A percentile compares a stretch with the other conserved stretches of the same genome.
These are phyloP conservation scores for Cladosporium velox DNA, from an alignment of 2,329 filamentous ascomycete genomes.

Conservation along the genomic window DNA sequence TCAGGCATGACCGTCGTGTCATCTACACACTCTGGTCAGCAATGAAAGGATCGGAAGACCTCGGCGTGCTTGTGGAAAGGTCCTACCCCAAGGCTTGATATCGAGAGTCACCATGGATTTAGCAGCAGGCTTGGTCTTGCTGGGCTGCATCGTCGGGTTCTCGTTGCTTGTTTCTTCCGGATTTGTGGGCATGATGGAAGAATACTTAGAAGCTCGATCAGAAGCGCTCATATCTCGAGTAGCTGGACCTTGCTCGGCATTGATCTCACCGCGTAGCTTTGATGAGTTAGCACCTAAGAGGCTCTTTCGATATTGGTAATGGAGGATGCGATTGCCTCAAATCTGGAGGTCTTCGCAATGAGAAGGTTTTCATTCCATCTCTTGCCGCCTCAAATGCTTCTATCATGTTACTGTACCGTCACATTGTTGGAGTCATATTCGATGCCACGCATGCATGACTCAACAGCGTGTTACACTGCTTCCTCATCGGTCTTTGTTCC, in stretches of 20 bases:
- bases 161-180: not conserved
- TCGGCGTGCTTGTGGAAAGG: not conserved
- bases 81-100: constrained; percentile 95
- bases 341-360: not conserved
- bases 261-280: not conserved
- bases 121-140: constrained; percentile 85
- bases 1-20: constrained; percentile 90
- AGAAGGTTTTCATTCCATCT: not conserved
- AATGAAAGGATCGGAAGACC: not conserved
- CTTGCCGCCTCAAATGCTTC: not conserved
- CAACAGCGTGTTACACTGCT: not conserved
- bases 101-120: constrained; percentile 96
- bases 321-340: not conserved
- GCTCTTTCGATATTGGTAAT: not conserved
- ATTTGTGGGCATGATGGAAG: not conserved
- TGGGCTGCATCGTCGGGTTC: constrained; percentile 86
- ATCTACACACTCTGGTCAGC: constrained; percentile 53
- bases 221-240: not conserved
- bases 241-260: not conserved
- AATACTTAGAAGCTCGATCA: not conserved
- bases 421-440: not conserved
- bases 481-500: not conserved
- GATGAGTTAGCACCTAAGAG: not conserved
- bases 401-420: not conserved
- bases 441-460: not conserved